Percentiles rank a stretch among this genome's conserved stretches.
Conservation (phyloP, 805 yeast genomes). For the Lipomyces mesembrius region DNA sequence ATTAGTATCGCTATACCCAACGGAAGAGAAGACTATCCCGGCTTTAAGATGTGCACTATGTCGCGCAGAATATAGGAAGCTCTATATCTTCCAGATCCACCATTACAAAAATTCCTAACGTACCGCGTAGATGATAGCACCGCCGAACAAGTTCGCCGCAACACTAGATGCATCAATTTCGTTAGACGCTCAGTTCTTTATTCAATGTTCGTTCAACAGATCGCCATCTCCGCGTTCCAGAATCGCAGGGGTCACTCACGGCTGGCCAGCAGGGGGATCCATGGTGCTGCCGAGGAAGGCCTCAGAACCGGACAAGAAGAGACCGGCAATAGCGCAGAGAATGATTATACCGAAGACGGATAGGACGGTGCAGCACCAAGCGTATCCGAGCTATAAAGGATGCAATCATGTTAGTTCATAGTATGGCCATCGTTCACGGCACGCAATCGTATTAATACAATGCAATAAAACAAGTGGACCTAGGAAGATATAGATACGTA, state of each 20-base stretch:
- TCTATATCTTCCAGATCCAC: background rate
- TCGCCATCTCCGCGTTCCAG: background rate
- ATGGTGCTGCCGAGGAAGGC: slow-evolving; percentile 88
- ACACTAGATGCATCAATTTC: slow-evolving; percentile 52
- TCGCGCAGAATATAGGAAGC: background rate
- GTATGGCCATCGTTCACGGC: background rate
- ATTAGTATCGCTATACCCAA: background rate
- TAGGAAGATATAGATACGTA: slow-evolving; percentile 11
- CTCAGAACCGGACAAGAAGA: slow-evolving; percentile 82
- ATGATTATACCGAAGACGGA: slow-evolving; percentile 93
- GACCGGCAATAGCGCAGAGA: slow-evolving; percentile 78
- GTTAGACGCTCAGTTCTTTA: background rate
- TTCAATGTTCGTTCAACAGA: background rate
- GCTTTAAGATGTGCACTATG: background rate
- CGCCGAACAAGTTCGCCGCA: slow-evolving; percentile 86
- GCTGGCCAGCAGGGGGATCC: slow-evolving; percentile 92
- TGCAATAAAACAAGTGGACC: background rate
- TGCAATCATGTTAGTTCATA: background rate
- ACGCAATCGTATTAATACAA: background rate
- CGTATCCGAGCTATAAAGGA: slow-evolving; percentile 46
- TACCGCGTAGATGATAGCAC: slow-evolving; percentile 75
- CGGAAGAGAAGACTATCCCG: background rate
- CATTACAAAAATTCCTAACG: slow-evolving; percentile 3
- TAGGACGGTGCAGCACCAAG: slow-evolving; percentile 93
- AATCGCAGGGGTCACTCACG: slow-evolving; percentile 49